Evolutionary conservation across 352 stramenopile species (phyloP), one percentile per base, ranked within the genome.

Genomic region (Phytophthora crassamura): DNA sequence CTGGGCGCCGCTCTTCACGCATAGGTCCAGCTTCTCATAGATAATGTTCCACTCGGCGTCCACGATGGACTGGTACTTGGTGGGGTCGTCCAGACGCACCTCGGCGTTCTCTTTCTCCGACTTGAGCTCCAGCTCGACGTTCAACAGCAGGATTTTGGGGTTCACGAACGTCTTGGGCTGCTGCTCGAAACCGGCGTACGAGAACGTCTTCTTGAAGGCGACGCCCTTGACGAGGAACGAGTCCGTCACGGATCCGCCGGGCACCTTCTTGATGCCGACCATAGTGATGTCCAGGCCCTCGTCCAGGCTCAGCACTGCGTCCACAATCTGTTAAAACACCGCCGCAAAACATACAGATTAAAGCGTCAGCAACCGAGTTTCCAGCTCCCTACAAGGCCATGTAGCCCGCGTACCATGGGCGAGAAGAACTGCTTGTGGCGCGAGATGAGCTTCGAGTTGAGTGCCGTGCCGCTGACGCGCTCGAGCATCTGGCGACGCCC

Each of bases 41-140:
- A 99, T 99, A 68, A 99, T 99, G 71, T 97, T 95, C 98, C 98
- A 99, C 82, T 99, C 98, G 18, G 98, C 97, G 69, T 99, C 97
- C 7, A 99, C 98, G 72, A 99, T 99, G 49, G 90, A 98, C 85
- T 99, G 98, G 87, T 99, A 99, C 74, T 99, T 86, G 38, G 88
- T 80, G n/a, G 97, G 97, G 80, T 98, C 96, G 40, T 97, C 92
- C 69, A 99, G 98, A 51, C 97, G 93, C 42, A 99, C 94, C 72
- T 99, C 97, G 39, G 97, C 97, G 82, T 99, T 99, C 81, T 99
- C 98, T 81, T 99, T 99, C 82, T 99, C 98, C 33, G 86, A 97
- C 86, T 99, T 99, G 51, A 99, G 88, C 83, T 99, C 98, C 33
- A 99, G 77, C 78, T 99, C 98, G 9, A 99, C 96, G 76, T 99